These are phyloP conservation scores for Naumovozyma dairenensis DNA, from an alignment of 805 yeast species.

Conservation along the genomic window DNA sequence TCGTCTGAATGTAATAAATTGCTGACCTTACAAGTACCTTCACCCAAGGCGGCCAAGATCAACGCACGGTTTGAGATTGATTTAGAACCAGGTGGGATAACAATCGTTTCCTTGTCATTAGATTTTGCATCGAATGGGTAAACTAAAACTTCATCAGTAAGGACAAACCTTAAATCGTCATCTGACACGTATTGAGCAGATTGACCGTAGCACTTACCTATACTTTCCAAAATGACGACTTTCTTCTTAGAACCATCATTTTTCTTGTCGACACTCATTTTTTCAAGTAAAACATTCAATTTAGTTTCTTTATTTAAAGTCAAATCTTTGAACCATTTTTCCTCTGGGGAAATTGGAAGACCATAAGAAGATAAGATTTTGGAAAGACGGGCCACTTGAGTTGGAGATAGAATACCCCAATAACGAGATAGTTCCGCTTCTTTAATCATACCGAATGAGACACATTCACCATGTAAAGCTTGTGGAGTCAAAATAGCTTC, in stretches of 20 bases:
- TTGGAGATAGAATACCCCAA: constrained; percentile 79
- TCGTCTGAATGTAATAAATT: constrained; percentile 93
- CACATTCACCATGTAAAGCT: constrained; percentile 97
- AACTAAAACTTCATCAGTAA: constrained; percentile 74
- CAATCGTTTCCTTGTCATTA: constrained; percentile 18
- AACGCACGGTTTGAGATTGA: constrained; percentile 94
- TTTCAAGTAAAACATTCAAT: constrained; percentile 60
- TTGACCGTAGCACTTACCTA: constrained; percentile 83
- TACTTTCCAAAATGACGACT: constrained; percentile 70
- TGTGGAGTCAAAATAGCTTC: constrained; percentile 97
- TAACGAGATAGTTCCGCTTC: constrained; percentile 96
- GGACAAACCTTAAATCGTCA: constrained; percentile 66
- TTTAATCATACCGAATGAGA: constrained; percentile 88
- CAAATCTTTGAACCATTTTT: constrained; percentile 58
- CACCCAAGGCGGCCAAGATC: constrained; percentile 83
- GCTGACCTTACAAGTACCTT: constrained; percentile 71
- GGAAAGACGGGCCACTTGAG: constrained; percentile 82
- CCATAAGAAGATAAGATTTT: constrained; percentile 80
- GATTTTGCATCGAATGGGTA: constrained; percentile 38
- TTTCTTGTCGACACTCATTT: constrained; percentile 94
- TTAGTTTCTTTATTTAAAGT: constrained; percentile 64
- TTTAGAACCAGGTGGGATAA: constrained; percentile 90
- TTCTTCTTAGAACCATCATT: constrained; percentile 88
- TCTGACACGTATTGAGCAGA: constrained; percentile 80
- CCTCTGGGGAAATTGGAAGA: constrained; percentile 70